phyloP scores from a whole-genome alignment of 2,329 filamentous ascomycete species.

The Aspergillus sp. region DNA sequence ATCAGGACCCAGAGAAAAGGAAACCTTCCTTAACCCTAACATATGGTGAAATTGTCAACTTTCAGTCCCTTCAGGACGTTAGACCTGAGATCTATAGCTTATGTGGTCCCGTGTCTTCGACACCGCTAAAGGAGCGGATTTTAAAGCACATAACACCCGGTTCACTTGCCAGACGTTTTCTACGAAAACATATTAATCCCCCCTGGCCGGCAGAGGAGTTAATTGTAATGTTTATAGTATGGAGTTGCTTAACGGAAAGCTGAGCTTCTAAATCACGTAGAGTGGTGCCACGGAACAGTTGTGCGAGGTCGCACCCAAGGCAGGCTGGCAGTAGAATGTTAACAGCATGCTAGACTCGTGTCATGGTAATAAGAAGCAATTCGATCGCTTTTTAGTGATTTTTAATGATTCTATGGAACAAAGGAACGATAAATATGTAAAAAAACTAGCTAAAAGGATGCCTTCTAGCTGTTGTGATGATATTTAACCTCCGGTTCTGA shows the following conservation, averaged over 20 bases:
- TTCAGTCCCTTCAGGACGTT: too few species aligned
- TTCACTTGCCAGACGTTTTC: conserved; percentile 11
- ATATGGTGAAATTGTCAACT: too few species aligned
- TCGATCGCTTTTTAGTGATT: not conserved
- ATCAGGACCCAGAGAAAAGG: too few species aligned
- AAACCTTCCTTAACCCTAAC: too few species aligned
- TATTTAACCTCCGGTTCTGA: too few species aligned
- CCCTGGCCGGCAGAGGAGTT: conserved; percentile 9
- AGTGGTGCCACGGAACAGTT: conserved; percentile 8
- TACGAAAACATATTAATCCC: conserved; percentile 10
- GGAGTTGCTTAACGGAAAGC: conserved; percentile 8
- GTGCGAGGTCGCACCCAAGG: conserved; percentile 7
- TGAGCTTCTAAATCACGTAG: conserved; percentile 12
- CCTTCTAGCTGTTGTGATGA: too few species aligned
- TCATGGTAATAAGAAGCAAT: conserved; percentile 3
- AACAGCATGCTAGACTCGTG: conserved; percentile 1
- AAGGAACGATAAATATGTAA: too few species aligned
- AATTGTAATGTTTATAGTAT: conserved; percentile 10
- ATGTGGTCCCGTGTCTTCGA: too few species aligned
- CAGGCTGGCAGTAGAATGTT: conserved; percentile 6
- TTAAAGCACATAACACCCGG: conserved; percentile 6
- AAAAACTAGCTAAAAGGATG: too few species aligned
- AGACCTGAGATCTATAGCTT: too few species aligned
- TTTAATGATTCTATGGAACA: not conserved
- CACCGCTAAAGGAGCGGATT: conserved; percentile 2